phyloP scores from a whole-genome alignment of 805 yeast species.

The Candida boleticola region DNA sequence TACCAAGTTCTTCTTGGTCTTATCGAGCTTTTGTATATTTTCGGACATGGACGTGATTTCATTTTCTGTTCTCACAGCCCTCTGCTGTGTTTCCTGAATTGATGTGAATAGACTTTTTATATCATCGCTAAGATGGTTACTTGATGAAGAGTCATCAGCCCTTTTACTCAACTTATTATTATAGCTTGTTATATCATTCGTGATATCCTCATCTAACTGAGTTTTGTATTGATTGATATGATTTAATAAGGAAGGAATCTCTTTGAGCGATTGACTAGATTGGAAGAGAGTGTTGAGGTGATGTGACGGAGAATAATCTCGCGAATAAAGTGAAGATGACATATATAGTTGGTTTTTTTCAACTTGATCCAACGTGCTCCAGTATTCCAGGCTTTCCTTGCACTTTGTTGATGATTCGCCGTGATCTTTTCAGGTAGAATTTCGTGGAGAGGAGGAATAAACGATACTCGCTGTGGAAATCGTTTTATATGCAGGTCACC shows the following conservation, averaged over 20 bases:
- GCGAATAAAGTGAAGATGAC: constrained; percentile 18
- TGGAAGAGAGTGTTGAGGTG: constrained; percentile 54
- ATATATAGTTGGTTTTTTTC: not conserved
- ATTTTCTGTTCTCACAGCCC: constrained; percentile 55
- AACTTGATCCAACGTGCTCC: no score
- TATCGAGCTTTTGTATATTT: constrained; percentile 75
- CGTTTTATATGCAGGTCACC: no score
- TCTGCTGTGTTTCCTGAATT: constrained; percentile 45
- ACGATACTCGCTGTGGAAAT: no score
- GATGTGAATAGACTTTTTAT: constrained; percentile 41
- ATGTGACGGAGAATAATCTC: constrained; percentile 50
- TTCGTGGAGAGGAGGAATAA: no score
- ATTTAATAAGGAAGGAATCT: constrained; percentile 48
- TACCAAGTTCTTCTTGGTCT: constrained; percentile 79
- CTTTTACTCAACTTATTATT: constrained; percentile 12
- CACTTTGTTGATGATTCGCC: no score
- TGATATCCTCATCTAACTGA: constrained; percentile 47
- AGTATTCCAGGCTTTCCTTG: no score
- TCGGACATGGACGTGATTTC: constrained; percentile 70
- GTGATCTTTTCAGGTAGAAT: no score
- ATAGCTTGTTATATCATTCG: constrained; percentile 32
- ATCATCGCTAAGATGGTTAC: constrained; percentile 26
- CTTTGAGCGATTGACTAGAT: constrained; percentile 48
- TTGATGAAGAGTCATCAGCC: constrained; percentile 13
- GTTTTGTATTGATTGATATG: constrained; percentile 52